phyloP scores from a whole-genome alignment of 192 early-diverging fungal genomes.

The Entrophospora sp. region DNA sequence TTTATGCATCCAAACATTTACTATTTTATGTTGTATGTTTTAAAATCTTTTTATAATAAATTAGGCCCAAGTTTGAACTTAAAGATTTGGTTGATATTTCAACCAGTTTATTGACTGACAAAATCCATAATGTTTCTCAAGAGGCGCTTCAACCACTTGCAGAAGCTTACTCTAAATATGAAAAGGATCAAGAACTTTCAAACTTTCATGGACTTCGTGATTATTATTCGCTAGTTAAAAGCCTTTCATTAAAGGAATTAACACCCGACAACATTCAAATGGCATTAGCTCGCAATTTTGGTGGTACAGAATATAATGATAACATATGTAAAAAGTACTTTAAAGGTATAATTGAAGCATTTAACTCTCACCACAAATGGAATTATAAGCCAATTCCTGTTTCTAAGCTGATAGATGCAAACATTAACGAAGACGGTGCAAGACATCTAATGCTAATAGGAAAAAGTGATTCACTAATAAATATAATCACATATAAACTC shows the following conservation, averaged over 20 bases:
- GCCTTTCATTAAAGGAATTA: neutral
- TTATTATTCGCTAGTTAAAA: conserved; percentile 6
- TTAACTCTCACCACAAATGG: too few species aligned
- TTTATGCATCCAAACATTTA: too few species aligned
- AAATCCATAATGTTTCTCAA: neutral
- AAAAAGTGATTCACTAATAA: conserved; percentile 8
- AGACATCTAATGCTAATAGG: conserved; percentile 22
- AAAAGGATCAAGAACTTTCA: neutral
- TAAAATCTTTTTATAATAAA: too few species aligned
- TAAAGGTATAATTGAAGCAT: neutral
- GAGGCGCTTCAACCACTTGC: neutral
- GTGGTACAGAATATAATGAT: neutral
- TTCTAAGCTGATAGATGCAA: neutral
- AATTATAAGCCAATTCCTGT: neutral
- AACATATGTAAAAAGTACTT: neutral
- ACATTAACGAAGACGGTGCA: neutral
- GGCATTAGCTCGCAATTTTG: conserved; percentile 6
- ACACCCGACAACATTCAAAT: too few species aligned
- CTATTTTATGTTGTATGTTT: too few species aligned
- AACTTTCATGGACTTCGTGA: conserved; percentile 16
- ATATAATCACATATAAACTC: conserved; percentile 7
- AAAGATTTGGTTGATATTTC: neutral
- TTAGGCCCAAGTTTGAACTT: neutral
- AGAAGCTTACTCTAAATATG: conserved; percentile 1
- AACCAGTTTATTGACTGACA: neutral